Evolutionary conservation across 345 rosid genomes (phyloP).

Genomic region (Reutealis trisperma): DNA sequence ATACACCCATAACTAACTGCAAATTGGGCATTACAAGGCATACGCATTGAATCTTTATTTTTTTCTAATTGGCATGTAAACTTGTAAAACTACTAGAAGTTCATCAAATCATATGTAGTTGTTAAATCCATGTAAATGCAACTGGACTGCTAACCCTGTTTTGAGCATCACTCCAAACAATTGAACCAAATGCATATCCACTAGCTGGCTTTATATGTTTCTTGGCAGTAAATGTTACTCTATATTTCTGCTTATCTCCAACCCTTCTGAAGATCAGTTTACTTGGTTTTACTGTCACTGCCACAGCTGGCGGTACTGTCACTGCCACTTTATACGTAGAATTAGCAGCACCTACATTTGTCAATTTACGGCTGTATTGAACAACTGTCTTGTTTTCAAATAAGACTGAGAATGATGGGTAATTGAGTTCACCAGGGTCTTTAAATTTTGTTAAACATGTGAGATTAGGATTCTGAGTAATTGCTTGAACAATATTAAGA

Average conservation of each 20-base stretch:
- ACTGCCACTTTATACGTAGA: conserved; percentile 55
- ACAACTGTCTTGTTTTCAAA: conserved; percentile 63
- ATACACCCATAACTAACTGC: too few species aligned
- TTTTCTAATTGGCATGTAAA: too few species aligned
- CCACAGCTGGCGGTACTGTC: conserved; percentile 54
- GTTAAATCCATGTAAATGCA: conserved; percentile 60
- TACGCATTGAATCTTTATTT: too few species aligned
- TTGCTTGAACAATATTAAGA: conserved; percentile 46
- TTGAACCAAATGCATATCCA: conserved; percentile 63
- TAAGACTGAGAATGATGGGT: conserved; percentile 81
- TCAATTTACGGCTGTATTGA: conserved; percentile 67
- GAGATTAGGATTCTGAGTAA: conserved; percentile 56
- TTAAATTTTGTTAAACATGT: conserved; percentile 55
- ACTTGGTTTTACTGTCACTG: conserved; percentile 54
- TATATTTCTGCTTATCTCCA: conserved; percentile 77
- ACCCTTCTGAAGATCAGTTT: conserved; percentile 47
- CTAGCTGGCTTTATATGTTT: conserved; percentile 36
- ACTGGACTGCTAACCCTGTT: conserved; percentile 78
- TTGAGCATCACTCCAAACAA: conserved; percentile 61
- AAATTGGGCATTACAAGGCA: too few species aligned
- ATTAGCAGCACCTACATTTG: conserved; percentile 69
- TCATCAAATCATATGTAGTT: too few species aligned
- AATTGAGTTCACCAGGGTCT: conserved; percentile 77
- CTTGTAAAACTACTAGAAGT: too few species aligned
- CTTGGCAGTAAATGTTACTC: conserved; percentile 61